phyloP scores from a whole-genome alignment of 2,329 filamentous ascomycete genomes.

The Fusarium xylarioides region DNA sequence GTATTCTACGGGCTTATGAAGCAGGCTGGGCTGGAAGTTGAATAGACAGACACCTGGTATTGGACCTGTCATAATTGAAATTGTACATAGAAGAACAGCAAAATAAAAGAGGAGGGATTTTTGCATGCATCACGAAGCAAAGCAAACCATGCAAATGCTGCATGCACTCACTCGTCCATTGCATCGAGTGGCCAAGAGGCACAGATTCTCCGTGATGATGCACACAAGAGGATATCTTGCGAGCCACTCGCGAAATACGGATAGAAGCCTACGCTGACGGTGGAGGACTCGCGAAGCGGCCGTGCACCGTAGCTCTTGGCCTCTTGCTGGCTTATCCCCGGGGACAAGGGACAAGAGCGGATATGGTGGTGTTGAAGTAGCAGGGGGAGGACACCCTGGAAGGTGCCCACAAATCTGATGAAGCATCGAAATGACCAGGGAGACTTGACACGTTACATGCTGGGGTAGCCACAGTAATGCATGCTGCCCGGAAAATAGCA shows the following conservation, averaged over 20 bases:
- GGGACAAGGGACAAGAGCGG: constrained; percentile 14
- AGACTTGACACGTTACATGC: constrained; percentile 34
- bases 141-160: background rate
- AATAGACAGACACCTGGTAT: constrained; percentile 38
- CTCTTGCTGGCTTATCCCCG: constrained; percentile 28
- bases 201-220: background rate
- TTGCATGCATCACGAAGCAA: constrained; percentile 5
- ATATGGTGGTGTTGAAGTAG: constrained; percentile 23
- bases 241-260: constrained; percentile 4
- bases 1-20: constrained; percentile 90
- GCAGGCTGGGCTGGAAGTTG: constrained; percentile 79
- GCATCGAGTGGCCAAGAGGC: constrained; percentile 7
- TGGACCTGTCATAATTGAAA: constrained; percentile 8
- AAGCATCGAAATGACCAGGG: constrained; percentile 28
- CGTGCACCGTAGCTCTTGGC: constrained; percentile 9
- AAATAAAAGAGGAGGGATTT: constrained; percentile 11
- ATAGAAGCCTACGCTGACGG: constrained; percentile 17
- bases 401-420: constrained; percentile 27
- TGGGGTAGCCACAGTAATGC: constrained; percentile 18
- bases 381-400: constrained; percentile 5
- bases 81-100: constrained; percentile 17
- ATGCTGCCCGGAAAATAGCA: background rate
- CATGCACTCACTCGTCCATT: background rate
- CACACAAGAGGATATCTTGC: background rate
- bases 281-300: constrained; percentile 9